Base-by-base conservation (phyloP, 805 yeast genomes). In the Myxozyma neglecta region DNA sequence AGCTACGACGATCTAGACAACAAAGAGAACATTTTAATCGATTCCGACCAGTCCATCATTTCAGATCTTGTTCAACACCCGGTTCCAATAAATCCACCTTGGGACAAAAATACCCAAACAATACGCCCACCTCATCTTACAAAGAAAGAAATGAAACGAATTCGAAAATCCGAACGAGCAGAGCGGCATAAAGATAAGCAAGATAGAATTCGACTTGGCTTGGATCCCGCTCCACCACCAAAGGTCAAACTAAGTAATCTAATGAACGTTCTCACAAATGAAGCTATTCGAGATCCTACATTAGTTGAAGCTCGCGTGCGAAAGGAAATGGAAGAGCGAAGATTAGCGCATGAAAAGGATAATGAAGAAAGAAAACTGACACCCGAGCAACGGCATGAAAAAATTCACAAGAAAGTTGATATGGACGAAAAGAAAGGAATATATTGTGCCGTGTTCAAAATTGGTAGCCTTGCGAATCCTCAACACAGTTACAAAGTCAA, bases 201-300 rank as follows among this genome's bases (percentile, higher is more conserved):
- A 71, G 93, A 90, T 67, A 78, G 88, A 50, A 86, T 92, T 29
- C 82, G 85, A 60, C 76, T 89, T 5, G 99, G 99, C 0, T 75
- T 92, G 18, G 89, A 87, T 51, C 88, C 96, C 0, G 87, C 96
- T 5, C 97, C 97, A 0, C 87, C 87, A 6, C 96, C 97, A 2
- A 94, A 93, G 73, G 88, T 94, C 32, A 89, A 88, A 69, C 77
- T 90, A 48, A 83, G 87, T 47, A 94, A 93, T 71, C 80, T 94
- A 73, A 89, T 90, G 91, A 87, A 82, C 68, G 96, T 90, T 0
- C 77, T 88, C 53, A 89, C 97, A 1, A 85, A 89, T 68, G 96
- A 89, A 60, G 90, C 94, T 6, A 87, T 92, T 52, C 79, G 82
- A 61, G 96, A 94, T 71, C 98, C 99, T 0, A 93, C 98, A 0